These are phyloP conservation scores for Chytriomyces sp. DNA, from an alignment of 192 early-diverging fungal genomes.

Conservation along the genomic window DNA sequence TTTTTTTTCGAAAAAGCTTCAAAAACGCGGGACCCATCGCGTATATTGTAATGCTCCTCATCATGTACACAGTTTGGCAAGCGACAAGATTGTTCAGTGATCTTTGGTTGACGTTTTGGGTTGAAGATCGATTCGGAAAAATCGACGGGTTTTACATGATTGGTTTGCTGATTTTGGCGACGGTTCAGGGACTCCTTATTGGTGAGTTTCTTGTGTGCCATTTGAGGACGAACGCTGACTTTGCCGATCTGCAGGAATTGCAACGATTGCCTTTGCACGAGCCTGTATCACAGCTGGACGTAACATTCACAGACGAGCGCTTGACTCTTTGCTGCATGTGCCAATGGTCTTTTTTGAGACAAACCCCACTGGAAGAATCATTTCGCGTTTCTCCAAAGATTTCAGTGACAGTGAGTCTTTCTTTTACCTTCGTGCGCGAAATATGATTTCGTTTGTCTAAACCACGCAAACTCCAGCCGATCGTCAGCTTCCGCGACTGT, in stretches of 20 bases:
- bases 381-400: conserved; percentile 71
- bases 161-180: neutral
- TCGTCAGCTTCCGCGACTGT: conserved; percentile 65
- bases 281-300: neutral
- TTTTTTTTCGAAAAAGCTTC: conserved; percentile 11
- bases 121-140: neutral
- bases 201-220: neutral
- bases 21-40: conserved; percentile 15
- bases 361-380: conserved; percentile 72
- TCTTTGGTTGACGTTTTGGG: conserved; percentile 29
- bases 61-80: conserved; percentile 9
- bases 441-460: neutral
- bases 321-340: conserved; percentile 52
- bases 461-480: conserved; percentile 42
- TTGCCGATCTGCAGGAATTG: too few species aligned
- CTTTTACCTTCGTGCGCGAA: neutral
- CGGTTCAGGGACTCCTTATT: conserved; percentile 8
- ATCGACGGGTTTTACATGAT: neutral
- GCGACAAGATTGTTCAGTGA: neutral
- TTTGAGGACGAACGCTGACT: too few species aligned
- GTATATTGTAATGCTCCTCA: neutral
- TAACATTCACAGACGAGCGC: neutral
- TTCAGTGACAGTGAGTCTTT: conserved; percentile 46
- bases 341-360: conserved; percentile 79
- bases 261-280: neutral